These are phyloP conservation scores for Paraglomus occultum DNA, from an alignment of 192 early-diverging fungal genomes.

Conservation along the genomic window DNA sequence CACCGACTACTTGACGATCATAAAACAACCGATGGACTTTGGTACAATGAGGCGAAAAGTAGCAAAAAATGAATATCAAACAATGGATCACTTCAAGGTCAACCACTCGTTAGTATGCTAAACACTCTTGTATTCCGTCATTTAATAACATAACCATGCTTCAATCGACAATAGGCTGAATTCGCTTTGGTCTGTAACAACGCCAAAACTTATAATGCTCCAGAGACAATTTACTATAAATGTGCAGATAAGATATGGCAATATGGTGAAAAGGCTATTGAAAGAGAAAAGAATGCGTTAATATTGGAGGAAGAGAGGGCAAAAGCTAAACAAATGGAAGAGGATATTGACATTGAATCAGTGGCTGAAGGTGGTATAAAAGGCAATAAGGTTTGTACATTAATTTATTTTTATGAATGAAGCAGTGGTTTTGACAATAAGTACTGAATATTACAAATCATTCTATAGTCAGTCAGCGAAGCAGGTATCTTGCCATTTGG, in stretches of 20 bases:
- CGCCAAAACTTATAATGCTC: conserved; percentile 80
- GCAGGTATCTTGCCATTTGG: too few species aligned
- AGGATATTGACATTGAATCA: neutral
- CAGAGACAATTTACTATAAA: conserved; percentile 76
- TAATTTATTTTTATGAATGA: conserved; percentile 22
- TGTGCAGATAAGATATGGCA: conserved; percentile 74
- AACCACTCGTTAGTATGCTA: neutral
- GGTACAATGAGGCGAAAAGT: conserved; percentile 84
- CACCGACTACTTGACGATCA: conserved; percentile 76
- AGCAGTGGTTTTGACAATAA: neutral
- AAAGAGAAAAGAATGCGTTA: conserved; percentile 54
- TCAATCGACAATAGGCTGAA: conserved; percentile 48
- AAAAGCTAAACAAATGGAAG: neutral
- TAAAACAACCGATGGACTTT: conserved; percentile 89
- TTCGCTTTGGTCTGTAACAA: conserved; percentile 78
- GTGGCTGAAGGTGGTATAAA: neutral
- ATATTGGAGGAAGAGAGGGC: conserved; percentile 33
- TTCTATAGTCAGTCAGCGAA: too few species aligned
- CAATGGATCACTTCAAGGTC: conserved; percentile 63
- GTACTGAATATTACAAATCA: neutral
- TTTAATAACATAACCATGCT: neutral
- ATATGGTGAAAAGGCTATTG: conserved; percentile 70
- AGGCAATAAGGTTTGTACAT: neutral
- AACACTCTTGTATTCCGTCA: neutral
- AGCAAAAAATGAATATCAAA: conserved; percentile 54